Base-by-base conservation (phyloP, 345 rosid species). In the Eutrema yunnanense region DNA sequence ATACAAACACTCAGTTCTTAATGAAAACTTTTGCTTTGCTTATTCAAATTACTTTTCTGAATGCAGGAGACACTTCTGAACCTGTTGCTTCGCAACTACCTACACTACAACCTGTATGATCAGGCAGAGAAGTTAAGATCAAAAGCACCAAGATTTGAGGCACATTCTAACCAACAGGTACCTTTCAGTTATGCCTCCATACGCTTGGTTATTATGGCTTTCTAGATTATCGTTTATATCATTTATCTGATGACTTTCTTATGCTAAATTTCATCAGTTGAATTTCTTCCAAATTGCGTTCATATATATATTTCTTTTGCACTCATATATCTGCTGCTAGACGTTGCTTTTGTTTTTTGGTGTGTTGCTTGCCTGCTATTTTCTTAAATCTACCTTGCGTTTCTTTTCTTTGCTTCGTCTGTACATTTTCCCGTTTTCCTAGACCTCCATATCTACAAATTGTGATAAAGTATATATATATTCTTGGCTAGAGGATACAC, bases 91-190 rank as follows among this genome's bases (percentile, higher is more conserved):
- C 89, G 92, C 13, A 90, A 90, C 79, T 88, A 90, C 73, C 86
- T 92, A 38, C 96, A 90, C 63, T 90, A 88, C 78, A 90, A 88
- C 71, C 80, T 88, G 2, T 92, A 90, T 74, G 97, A 92, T 65
- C 98, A 90, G 16, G 96, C 96, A 29, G 96, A 92, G 85, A 92
- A 90, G 83, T 72, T 92, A 69, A 81, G 98, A 71, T 92, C 96
- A 1, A 90, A 92, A 73, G 97, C 93, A 54, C 96, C 96, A 22
- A 81, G 89, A 44, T 92, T 92, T 82, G 98, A 92, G 78, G 98
- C 96, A 2, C 98, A 90, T 75, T 90, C 96, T 3, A 92, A 88
- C 75, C 97, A 92, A 73, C 98, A 92, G 93, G 98, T 80, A 78
- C 9, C 12, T 19, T 6, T 29, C 3, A 40, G 9, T 60, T 6